Conservation (phyloP, 768 basidiomycete species). For the Hemileccinum rubropunctum region DNA sequence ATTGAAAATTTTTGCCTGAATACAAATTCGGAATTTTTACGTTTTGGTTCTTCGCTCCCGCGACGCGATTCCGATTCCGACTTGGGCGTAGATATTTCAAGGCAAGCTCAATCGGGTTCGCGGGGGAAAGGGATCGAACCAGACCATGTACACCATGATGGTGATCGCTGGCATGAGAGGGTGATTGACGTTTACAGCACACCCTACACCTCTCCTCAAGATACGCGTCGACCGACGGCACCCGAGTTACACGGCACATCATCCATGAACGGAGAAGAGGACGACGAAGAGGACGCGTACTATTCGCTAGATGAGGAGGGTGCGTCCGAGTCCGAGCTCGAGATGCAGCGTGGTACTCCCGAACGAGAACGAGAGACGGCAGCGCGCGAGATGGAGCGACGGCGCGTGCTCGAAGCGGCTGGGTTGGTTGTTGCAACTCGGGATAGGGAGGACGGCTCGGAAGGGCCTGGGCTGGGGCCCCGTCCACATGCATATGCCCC, state of each 20-base stretch:
- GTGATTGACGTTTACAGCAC: conserved; percentile 23
- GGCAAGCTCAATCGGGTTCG: not conserved
- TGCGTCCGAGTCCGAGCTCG: conserved; percentile 5
- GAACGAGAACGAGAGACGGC: conserved; percentile 43
- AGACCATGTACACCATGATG: not conserved
- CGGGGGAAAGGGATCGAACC: not conserved
- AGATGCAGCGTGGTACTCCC: not conserved
- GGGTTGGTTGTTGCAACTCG: conserved; percentile 60
- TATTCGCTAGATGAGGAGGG: conserved; percentile 30
- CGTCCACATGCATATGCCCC: conserved; percentile 26
- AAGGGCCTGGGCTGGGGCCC: not conserved
- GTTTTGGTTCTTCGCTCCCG: conserved; percentile 1
- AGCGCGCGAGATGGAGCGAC: conserved; percentile 71
- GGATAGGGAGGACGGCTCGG: not conserved
- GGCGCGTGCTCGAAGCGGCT: conserved; percentile 83
- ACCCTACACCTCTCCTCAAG: conserved; percentile 20
- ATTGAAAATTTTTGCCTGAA: not conserved
- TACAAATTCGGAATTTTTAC: conserved; percentile 12
- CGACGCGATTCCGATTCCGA: conserved; percentile 11
- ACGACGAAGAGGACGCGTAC: conserved; percentile 34
- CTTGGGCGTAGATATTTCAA: conserved; percentile 3
- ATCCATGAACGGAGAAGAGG: conserved; percentile 23
- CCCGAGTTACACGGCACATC: conserved; percentile 9
- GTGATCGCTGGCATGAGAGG: conserved; percentile 6
- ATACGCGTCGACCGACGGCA: conserved; percentile 2